Percentiles rank a stretch among this genome's conserved stretches.
Conservation (phyloP, 768 basidiomycete species). For the Tricholoma saponaceum region DNA sequence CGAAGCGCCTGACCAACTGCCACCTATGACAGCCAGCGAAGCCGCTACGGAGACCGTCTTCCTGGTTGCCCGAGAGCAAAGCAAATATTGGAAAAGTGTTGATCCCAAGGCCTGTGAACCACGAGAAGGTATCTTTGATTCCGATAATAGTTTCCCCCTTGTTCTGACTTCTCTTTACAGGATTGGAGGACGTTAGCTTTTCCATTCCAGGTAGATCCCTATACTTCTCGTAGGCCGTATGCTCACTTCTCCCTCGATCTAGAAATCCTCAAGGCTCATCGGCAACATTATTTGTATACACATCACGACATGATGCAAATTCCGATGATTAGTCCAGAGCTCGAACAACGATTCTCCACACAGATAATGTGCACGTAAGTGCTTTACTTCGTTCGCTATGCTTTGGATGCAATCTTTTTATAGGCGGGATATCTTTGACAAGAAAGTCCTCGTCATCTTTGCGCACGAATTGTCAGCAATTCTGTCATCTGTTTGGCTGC, state of each 20-base stretch:
- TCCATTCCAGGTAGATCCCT: conserved; percentile 59
- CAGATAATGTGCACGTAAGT: conserved; percentile 91
- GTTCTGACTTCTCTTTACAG: conserved; percentile 31
- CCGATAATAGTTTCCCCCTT: neutral
- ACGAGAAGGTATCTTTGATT: conserved; percentile 52
- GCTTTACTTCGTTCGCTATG: neutral
- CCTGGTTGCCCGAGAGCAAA: conserved; percentile 84
- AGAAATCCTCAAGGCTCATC: conserved; percentile 88
- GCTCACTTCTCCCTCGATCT: neutral
- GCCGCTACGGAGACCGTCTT: conserved; percentile 86
- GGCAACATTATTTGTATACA: conserved; percentile 79
- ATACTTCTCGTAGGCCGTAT: neutral
- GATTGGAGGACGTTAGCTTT: conserved; percentile 55
- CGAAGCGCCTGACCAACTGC: conserved; percentile 74
- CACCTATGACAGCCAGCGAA: conserved; percentile 70
- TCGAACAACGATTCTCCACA: conserved; percentile 70
- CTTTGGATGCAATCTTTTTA: conserved; percentile 1
- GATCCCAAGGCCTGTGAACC: conserved; percentile 82
- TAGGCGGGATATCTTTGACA: conserved; percentile 76
- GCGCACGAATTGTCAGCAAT: conserved; percentile 88
- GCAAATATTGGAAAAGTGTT: conserved; percentile 87
- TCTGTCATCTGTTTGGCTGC: neutral
- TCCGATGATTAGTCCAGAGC: conserved; percentile 62
- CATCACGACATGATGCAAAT: conserved; percentile 76
- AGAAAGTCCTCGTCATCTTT: conserved; percentile 77